Evolutionary conservation across 108 stramenopile species (phyloP), one percentile per base, ranked within the genome.

Genomic region (Cyclotella choctawhatcheeana): DNA sequence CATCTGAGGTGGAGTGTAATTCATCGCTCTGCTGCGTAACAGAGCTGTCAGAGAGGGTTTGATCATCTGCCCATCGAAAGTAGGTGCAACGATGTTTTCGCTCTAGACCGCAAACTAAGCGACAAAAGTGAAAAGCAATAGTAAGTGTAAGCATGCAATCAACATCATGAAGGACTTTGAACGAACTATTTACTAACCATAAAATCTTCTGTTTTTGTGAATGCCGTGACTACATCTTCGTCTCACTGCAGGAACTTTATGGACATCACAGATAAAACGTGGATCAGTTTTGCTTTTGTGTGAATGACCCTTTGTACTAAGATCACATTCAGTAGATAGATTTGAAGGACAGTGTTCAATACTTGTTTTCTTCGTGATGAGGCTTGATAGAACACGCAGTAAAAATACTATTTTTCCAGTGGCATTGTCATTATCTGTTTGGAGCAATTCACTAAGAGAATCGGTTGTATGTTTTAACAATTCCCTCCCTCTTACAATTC

Each of bases 171-270:
- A n/a, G n/a, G n/a, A n/a, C n/a, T n/a, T n/a, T n/a, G n/a, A n/a
- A n/a, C n/a, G n/a, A n/a, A n/a, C n/a, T n/a, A n/a, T n/a, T n/a
- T n/a, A n/a, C 20, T 22, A 6, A 21, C 17, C 93, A 70, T 94
- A 92, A 65, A 94, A 94, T 33, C 90, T 70, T 24, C 88, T 75
- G 58, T 90, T 85, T 44, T 88, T 91, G 75, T 90, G 80, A 44
- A 68, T 83, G 2, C 93, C 93, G 53, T 77, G 72, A 17, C 79
- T 76, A 53, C 84, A 87, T 35, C 89, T 76, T 30, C 92, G 55
- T 33, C 92, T 52, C 4, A 91, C 92, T 47, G 92, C 92, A 34
- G 89, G 88, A 53, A 92, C 81, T 26, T 84, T 72, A 64, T 91
- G 89, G 8, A 64, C 67, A 26, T 87, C 75, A 58, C 92, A 93